phyloP scores from a whole-genome alignment of 1,284 basidiomycete genomes.

The Pseudozyma thailandica region DNA sequence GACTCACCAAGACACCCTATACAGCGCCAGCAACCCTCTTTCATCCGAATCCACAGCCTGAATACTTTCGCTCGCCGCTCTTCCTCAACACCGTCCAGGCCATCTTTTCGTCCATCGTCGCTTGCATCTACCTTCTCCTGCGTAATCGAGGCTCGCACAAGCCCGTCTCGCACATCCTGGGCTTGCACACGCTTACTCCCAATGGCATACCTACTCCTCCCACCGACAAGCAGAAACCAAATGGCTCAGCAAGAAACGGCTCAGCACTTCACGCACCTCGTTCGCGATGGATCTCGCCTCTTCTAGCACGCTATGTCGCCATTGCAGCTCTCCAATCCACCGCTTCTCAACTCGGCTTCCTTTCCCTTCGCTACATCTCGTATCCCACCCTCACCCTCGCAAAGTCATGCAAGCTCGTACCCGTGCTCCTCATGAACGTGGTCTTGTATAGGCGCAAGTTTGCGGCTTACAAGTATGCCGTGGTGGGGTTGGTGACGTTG shows the following conservation, averaged over 20 bases:
- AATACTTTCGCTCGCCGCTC: slow-evolving; percentile 80
- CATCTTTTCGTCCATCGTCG: slow-evolving; percentile 80
- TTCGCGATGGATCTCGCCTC: slow-evolving; percentile 72
- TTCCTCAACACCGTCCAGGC: slow-evolving; percentile 90
- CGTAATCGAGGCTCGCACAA: slow-evolving; percentile 69
- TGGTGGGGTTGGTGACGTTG: slow-evolving; percentile 76
- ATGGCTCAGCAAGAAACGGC: slow-evolving; percentile 2
- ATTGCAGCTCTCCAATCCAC: slow-evolving; percentile 82
- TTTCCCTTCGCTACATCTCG: slow-evolving; percentile 91
- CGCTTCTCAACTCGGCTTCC: slow-evolving; percentile 94
- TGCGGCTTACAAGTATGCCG: slow-evolving; percentile 67
- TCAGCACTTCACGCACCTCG: not conserved
- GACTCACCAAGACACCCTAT: slow-evolving; percentile 65
- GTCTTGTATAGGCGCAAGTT: slow-evolving; percentile 69
- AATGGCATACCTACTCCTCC: slow-evolving; percentile 9
- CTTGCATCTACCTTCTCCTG: slow-evolving; percentile 81
- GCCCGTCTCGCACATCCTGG: slow-evolving; percentile 41
- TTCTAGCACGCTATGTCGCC: slow-evolving; percentile 60
- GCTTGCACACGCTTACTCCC: slow-evolving; percentile 56
- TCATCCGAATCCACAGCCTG: slow-evolving; percentile 51
- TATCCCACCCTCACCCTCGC: slow-evolving; percentile 99
- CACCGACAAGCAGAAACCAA: not conserved
- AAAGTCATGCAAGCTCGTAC: slow-evolving; percentile 97
- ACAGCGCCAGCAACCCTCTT: slow-evolving; percentile 34
- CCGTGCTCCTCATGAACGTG: slow-evolving; percentile 95